Evolutionary conservation across 2,329 filamentous ascomycete genomes (phyloP).

Genomic region (Fusarium sp.): DNA sequence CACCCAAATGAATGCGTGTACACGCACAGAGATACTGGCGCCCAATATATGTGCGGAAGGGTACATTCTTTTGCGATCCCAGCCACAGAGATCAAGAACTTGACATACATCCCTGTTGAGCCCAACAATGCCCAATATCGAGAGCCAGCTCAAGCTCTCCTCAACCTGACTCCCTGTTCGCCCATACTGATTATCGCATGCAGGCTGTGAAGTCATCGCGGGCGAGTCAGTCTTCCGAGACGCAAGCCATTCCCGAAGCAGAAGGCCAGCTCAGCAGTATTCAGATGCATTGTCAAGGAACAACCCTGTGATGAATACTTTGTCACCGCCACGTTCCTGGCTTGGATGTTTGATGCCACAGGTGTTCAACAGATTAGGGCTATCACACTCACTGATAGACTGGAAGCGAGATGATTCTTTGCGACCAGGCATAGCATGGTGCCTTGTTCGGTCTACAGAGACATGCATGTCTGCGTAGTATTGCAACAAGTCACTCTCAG

Average conservation of each 20-base stretch:
- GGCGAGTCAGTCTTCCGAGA: constrained; percentile 43
- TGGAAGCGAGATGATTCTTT: constrained; percentile 21
- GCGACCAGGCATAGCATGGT: constrained; percentile 18
- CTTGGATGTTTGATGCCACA: constrained; percentile 23
- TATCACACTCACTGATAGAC: constrained; percentile 18
- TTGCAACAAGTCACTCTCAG: constrained; percentile 22
- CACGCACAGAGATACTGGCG: constrained; percentile 23
- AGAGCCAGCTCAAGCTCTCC: constrained; percentile 21
- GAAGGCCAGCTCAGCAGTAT: constrained; percentile 49
- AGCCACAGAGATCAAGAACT: constrained; percentile 37
- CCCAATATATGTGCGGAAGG: constrained; percentile 36
- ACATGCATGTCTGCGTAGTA: constrained; percentile 10
- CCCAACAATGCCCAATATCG: constrained; percentile 45
- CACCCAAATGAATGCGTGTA: constrained; percentile 29
- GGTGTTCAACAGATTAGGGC: constrained; percentile 20
- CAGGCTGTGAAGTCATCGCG: constrained; percentile 47
- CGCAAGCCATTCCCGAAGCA: constrained; percentile 50
- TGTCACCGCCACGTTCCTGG: constrained; percentile 35
- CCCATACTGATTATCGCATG: constrained; percentile 42
- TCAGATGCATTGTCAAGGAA: constrained; percentile 39
- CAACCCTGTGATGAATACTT: constrained; percentile 40
- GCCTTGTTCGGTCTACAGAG: constrained; percentile 2
- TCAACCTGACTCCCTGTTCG: constrained; percentile 14
- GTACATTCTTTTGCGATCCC: constrained; percentile 34
- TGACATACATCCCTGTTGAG: constrained; percentile 38